Percentiles rank a stretch among this genome's conserved stretches.
Evolutionary conservation across 768 basidiomycete genomes (phyloP).

Genomic region (Trametes maxima): DNA sequence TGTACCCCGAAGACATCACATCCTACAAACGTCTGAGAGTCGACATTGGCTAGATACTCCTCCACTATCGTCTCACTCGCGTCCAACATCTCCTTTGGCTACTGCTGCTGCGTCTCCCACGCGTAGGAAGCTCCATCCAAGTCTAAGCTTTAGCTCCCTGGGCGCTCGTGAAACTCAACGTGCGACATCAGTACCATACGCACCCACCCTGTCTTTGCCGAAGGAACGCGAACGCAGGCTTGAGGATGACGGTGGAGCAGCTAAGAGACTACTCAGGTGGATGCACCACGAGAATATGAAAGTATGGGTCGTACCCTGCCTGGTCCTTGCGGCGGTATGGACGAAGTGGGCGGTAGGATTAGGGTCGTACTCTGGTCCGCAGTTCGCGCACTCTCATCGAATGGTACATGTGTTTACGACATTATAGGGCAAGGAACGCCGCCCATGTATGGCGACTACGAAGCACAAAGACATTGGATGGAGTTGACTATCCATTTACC

Average conservation of each 20-base stretch:
- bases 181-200: slow-evolving; percentile 23
- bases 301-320: slow-evolving; percentile 57
- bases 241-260: slow-evolving; percentile 45
- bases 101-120: slow-evolving; percentile 33
- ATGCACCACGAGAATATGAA: slow-evolving; percentile 72
- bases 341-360: slow-evolving; percentile 73
- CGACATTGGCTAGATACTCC: slow-evolving; percentile 61
- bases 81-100: slow-evolving; percentile 49
- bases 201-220: slow-evolving; percentile 1
- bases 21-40: slow-evolving; percentile 56
- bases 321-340: slow-evolving; percentile 54
- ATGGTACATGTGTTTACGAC: slow-evolving; percentile 12
- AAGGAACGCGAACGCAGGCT: slow-evolving; percentile 12
- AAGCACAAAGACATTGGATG: slow-evolving; percentile 96
- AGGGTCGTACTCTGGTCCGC: slow-evolving; percentile 81
- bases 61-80: slow-evolving; percentile 49
- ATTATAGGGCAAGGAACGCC: slow-evolving; percentile 64
- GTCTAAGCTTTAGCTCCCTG: slow-evolving; percentile 48
- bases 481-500: slow-evolving; percentile 84
- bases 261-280: slow-evolving; percentile 71
- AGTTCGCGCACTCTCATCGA: slow-evolving; percentile 14
- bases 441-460: slow-evolving; percentile 90
- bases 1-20: slow-evolving; percentile 64
- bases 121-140: slow-evolving; percentile 19
- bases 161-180: slow-evolving; percentile 38